Base-by-base conservation (phyloP, 2,329 filamentous ascomycete genomes). In the Aureobasidium sp. region DNA sequence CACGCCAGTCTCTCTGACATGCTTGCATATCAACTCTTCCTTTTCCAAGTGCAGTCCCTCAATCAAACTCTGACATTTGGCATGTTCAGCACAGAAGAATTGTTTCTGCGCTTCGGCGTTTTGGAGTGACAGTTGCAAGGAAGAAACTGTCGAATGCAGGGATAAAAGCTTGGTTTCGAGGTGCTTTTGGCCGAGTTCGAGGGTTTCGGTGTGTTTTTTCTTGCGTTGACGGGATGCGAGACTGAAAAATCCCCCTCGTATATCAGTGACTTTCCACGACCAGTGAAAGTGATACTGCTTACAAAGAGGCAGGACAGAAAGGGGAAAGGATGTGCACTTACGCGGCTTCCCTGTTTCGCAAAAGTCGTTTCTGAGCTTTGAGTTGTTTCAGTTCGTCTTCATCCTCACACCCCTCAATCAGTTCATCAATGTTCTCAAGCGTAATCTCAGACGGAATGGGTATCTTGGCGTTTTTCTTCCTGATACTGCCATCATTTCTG, bases 391-490 rank as follows among this genome's bases (percentile, higher is more conserved):
- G 87, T 74, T 95, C 86, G 60, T 93, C 84, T 65, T 97, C 91
- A 69, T 94, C 86, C 53, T 82, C 89, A 30, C 89, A 91, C 71
- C 88, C 84, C 50, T 85, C 79, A 70, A 98, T 97, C 65, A 97
- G 79, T 57, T 88, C 80, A 70, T 98, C 93, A 71, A 98, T 97
- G 73, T 94, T 97, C 76, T 81, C 84, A 62, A 98, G 80, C 65
- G 90, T 97, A 58, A 90, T 83, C 73, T 96, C 93, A 39, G 88
- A 84, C 8, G 93, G 93, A 61, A 98, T 98, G 66, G 97, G 91
- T 71, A 97, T 96, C 61, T 91, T 86, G 60, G 90, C 90, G 66
- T 97, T 98, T 85, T 97, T 97, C 83, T 98, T 98, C 64, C 93
- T 83, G 70, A 97, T 94, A 57, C 93, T 89, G 62, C 94, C 90